phyloP scores from a whole-genome alignment of 1,139 yeast species.

The Kluyveromyces sp. region DNA sequence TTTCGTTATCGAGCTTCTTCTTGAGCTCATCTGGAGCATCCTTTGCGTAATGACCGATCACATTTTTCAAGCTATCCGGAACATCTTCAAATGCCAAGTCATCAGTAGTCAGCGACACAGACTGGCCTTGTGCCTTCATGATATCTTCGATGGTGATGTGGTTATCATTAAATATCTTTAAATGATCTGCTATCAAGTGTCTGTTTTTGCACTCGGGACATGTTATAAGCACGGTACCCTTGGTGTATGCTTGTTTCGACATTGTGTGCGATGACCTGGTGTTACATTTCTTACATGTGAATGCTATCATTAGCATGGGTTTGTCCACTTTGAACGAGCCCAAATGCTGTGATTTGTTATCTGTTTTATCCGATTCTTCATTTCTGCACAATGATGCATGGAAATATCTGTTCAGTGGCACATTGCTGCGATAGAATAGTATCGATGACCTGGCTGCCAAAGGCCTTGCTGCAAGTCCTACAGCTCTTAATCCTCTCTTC shows the following conservation, averaged over 20 bases:
- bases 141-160: constrained; percentile 69
- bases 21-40: constrained; percentile 45
- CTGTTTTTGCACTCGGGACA: constrained; percentile 88
- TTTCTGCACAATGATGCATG: neutral
- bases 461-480: neutral
- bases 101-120: constrained; percentile 50
- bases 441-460: neutral
- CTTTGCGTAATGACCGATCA: constrained; percentile 57
- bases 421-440: neutral
- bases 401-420: neutral
- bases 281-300: constrained; percentile 85
- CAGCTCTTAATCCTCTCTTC: too few species aligned
- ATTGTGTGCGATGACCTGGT: constrained; percentile 79
- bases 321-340: constrained; percentile 43
- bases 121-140: constrained; percentile 68
- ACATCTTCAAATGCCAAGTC: constrained; percentile 68
- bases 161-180: constrained; percentile 72
- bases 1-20: constrained; percentile 14
- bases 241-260: constrained; percentile 83
- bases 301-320: constrained; percentile 79
- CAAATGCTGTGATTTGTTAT: constrained; percentile 5
- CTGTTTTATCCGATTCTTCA: neutral
- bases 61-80: constrained; percentile 51
- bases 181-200: constrained; percentile 88
- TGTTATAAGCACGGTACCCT: constrained; percentile 81